Conservation (phyloP, 345 rosid genomes). For the Salix brachista region DNA sequence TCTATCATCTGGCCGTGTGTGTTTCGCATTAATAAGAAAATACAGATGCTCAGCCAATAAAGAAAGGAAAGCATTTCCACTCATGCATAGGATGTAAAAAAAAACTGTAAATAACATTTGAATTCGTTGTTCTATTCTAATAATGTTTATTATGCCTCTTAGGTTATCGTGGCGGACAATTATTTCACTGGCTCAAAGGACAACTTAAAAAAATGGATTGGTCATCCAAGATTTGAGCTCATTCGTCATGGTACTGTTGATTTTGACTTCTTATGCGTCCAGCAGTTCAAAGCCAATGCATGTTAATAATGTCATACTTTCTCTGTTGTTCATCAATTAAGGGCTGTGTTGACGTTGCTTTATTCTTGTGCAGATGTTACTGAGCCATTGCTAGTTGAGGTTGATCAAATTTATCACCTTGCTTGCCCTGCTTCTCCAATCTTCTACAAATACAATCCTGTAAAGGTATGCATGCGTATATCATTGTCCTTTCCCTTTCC, state of each 20-base stretch:
- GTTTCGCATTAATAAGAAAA: not conserved
- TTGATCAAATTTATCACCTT: slow-evolving; percentile 88
- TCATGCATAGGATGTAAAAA: not conserved
- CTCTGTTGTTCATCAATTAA: not conserved
- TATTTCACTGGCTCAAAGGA: slow-evolving; percentile 91
- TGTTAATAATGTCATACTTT: not conserved
- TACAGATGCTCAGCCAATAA: not conserved
- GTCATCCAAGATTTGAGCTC: slow-evolving; percentile 95
- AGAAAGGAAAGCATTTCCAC: not conserved
- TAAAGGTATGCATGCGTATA: slow-evolving; percentile 50
- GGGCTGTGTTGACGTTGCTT: not conserved
- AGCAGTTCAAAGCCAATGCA: not conserved
- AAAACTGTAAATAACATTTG: not conserved
- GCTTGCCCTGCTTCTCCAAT: slow-evolving; percentile 98
- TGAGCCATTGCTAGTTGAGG: slow-evolving; percentile 81
- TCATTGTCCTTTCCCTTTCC: not conserved
- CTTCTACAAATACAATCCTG: slow-evolving; percentile 96
- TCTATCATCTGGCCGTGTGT: too few relatives aligned
- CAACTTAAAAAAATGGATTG: slow-evolving; percentile 88
- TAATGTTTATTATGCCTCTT: not conserved
- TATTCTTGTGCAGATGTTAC: slow-evolving; percentile 61
- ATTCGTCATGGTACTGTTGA: slow-evolving; percentile 72
- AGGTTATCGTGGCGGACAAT: slow-evolving; percentile 89
- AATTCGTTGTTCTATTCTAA: not conserved
- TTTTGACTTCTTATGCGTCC: not conserved